A percentile compares a stretch with the other conserved stretches of the same genome.
Conservation (phyloP, 2,329 filamentous ascomycete genomes). For the Aureobasidium lini region DNA sequence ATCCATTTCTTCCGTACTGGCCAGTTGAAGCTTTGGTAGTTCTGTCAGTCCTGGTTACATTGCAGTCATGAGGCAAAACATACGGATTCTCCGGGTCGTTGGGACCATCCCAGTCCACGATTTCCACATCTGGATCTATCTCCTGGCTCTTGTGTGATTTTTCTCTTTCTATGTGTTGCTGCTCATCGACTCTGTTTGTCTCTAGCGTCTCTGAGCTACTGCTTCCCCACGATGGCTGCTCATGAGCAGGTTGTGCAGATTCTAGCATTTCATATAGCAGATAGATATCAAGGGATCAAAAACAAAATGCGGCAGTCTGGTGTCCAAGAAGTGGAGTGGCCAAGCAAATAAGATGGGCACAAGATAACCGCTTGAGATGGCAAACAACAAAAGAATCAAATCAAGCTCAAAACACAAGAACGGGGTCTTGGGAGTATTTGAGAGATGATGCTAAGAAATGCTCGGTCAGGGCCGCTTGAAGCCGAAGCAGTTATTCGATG, state of each 20-base stretch:
- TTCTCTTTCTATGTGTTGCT: not conserved
- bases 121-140: slow-evolving; percentile 14
- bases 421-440: slow-evolving; percentile 1
- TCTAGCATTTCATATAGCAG: not conserved
- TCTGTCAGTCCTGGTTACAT: not conserved
- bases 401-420: not conserved
- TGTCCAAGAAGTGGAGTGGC: not conserved
- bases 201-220: slow-evolving; percentile 5
- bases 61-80: not conserved
- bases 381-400: not conserved
- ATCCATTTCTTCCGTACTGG: slow-evolving; percentile 26
- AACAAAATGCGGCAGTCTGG: not conserved
- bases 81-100: slow-evolving; percentile 31
- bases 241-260: not conserved
- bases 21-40: slow-evolving; percentile 25
- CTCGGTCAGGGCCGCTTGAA: not conserved
- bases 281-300: not conserved
- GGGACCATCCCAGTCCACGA: slow-evolving; percentile 40
- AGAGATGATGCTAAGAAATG: not conserved
- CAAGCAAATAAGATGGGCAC: not conserved
- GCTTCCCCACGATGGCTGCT: not conserved
- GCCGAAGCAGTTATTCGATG: not conserved
- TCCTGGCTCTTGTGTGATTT: slow-evolving; percentile 4
- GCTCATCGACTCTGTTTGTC: slow-evolving; percentile 5
- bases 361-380: not conserved